These are phyloP conservation scores for Phaseolus lunatus DNA, from an alignment of 306 rosid species.

Conservation along the genomic window DNA sequence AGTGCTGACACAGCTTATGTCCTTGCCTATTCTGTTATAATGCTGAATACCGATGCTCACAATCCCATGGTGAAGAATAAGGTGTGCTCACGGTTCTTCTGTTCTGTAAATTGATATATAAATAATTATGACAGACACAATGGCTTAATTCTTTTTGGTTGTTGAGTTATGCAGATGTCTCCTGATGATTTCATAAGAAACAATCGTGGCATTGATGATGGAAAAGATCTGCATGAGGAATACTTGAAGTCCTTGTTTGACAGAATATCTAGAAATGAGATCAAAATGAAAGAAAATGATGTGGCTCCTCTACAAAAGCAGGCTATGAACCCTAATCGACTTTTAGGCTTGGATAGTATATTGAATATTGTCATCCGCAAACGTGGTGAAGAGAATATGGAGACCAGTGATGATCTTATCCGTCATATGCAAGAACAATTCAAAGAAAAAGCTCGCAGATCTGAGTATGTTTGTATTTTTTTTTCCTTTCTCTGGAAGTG, in stretches of 20 bases:
- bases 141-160: conserved; percentile 39
- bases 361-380: conserved; percentile 91
- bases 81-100: conserved; percentile 57
- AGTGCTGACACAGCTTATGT: conserved; percentile 99
- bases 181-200: conserved; percentile 97
- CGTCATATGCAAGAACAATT: conserved; percentile 98
- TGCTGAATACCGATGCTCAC: conserved; percentile 99
- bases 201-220: conserved; percentile 99
- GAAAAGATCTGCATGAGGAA: conserved; percentile 93
- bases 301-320: conserved; percentile 82
- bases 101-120: conserved; percentile 34
- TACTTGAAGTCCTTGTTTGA: conserved; percentile 87
- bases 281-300: conserved; percentile 93
- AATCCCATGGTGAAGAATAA: conserved; percentile 94
- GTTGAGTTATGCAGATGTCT: conserved; percentile 84
- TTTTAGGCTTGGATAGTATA: conserved; percentile 90
- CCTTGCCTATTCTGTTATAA: conserved; percentile 94
- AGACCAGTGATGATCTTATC: conserved; percentile 92
- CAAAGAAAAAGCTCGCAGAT: conserved; percentile 94
- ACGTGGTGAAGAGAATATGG: conserved; percentile 80
- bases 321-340: conserved; percentile 76
- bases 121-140: conserved; percentile 40
- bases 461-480: conserved; percentile 70
- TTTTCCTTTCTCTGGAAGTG: conserved; percentile 30
- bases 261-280: conserved; percentile 89